phyloP scores from a whole-genome alignment of 257 asterid genomes.

The Anisodus acutangulus region DNA sequence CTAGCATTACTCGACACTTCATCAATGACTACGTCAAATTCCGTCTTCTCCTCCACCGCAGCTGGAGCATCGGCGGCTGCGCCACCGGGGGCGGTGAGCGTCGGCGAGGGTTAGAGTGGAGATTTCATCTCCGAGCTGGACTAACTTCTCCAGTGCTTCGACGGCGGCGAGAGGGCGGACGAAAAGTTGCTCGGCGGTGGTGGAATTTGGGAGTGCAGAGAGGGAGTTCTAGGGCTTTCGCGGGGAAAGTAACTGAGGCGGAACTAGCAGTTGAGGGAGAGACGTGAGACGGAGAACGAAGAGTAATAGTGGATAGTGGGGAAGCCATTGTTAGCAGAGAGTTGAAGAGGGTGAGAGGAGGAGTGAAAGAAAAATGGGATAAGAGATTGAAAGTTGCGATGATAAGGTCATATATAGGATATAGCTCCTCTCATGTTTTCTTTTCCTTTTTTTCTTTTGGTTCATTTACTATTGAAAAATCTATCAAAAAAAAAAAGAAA shows the following conservation, averaged over 20 bases:
- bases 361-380: background rate
- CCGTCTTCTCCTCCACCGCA: too few species aligned
- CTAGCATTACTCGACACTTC: too few species aligned
- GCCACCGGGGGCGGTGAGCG: too few species aligned
- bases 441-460: too few species aligned
- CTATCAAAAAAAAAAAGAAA: too few species aligned
- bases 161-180: slow-evolving; percentile 72
- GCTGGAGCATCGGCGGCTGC: too few species aligned
- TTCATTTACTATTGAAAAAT: too few species aligned
- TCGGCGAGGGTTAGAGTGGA: too few species aligned
- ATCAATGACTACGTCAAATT: too few species aligned
- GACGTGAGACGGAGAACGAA: slow-evolving; percentile 45
- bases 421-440: too few species aligned
- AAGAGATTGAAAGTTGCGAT: too few species aligned
- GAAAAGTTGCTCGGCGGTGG: slow-evolving; percentile 46
- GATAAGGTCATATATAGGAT: too few species aligned
- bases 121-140: slow-evolving; percentile 38
- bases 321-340: slow-evolving; percentile 57
- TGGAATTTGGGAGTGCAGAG: slow-evolving; percentile 40
- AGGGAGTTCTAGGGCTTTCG: slow-evolving; percentile 44
- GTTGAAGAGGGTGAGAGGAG: background rate
- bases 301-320: slow-evolving; percentile 54
- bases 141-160: slow-evolving; percentile 78
- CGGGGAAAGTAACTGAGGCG: slow-evolving; percentile 40
- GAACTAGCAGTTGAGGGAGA: slow-evolving; percentile 40